Evolutionary conservation across 306 rosid genomes (phyloP).

Genomic region (Trichosanthes cucumerina): DNA sequence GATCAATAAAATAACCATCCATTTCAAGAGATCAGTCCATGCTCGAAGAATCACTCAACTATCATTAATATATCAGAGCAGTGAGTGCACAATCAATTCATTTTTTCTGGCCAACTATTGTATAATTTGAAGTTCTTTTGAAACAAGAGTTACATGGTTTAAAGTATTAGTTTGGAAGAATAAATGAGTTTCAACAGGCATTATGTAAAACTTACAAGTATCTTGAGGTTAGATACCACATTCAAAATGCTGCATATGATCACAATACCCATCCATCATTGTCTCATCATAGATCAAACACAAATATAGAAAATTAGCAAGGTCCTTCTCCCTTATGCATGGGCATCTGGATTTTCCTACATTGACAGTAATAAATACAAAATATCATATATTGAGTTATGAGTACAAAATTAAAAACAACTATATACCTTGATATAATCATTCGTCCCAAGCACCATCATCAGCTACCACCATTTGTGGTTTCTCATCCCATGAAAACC

Average conservation of each 20-base stretch:
- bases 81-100: neutral
- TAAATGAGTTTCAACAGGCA: neutral
- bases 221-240: slow-evolving; percentile 11
- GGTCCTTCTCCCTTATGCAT: slow-evolving; percentile 31
- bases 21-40: slow-evolving; percentile 39
- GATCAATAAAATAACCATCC: slow-evolving; percentile 39
- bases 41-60: slow-evolving; percentile 16
- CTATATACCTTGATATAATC: slow-evolving; percentile 33
- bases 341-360: slow-evolving; percentile 39
- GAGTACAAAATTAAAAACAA: neutral
- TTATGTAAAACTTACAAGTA: slow-evolving; percentile 12
- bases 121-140: neutral
- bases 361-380: slow-evolving; percentile 17
- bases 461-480: slow-evolving; percentile 38
- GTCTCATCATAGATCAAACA: slow-evolving; percentile 28
- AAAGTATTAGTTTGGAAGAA: neutral
- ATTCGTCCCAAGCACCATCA: slow-evolving; percentile 32
- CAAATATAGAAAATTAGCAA: slow-evolving; percentile 32
- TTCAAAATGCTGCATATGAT: slow-evolving; percentile 16
- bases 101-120: neutral
- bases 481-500: slow-evolving; percentile 42
- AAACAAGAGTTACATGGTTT: neutral
- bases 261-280: slow-evolving; percentile 23
- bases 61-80: too few species aligned
- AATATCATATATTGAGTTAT: neutral